Evolutionary conservation across 345 rosid genomes (phyloP), one percentile per base, ranked within the genome.

Genomic region (Gynandropsis gynandra): DNA sequence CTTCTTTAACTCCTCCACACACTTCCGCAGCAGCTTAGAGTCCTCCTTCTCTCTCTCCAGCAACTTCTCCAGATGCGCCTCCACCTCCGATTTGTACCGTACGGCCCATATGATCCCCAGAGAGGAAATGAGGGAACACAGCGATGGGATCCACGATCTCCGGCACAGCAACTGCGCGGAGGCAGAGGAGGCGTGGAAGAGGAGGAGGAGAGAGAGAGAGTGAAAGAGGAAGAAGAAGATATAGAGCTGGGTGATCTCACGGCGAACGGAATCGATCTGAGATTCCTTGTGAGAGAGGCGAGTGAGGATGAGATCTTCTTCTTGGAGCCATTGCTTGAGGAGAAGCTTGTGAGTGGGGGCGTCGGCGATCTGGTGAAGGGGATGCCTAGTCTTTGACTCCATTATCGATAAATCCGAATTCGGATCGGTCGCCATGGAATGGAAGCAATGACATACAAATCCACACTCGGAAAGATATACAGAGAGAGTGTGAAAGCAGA

Each of bases 291-390:
- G 74, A 0, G 86, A 63, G 57, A 81, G 50, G 43, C 98, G 74
- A 67, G 65, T 72, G 71, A 87, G 78, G 66, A 82, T 85, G 0
- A 92, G 78, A 29, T 92, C 96, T 51, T 90, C 89, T 55, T 92
- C 98, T 64, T 85, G 85, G 39, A 87, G 76, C 98, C 97, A 87
- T 59, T 92, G 97, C 72, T 87, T 87, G 43, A 92, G 67, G 52
- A 92, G 93, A 50, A 92, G 89, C 77, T 81, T 92, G 80, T 92
- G 95, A 27, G 89, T 82, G 16, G 89, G 89, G 1, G 95, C 84
- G 59, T 80, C 88, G 0, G 93, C 95, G 7, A 92, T 92, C 42
- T 87, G 89, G 77, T 85, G 88, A 16, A 92, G 86, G 35, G 95
- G 97, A 78, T 87, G 95, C 0, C 56, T 72, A 0, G 61, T 53